phyloP scores from a whole-genome alignment of 202 grass and related monocot species.

The Panicum hallii region DNA sequence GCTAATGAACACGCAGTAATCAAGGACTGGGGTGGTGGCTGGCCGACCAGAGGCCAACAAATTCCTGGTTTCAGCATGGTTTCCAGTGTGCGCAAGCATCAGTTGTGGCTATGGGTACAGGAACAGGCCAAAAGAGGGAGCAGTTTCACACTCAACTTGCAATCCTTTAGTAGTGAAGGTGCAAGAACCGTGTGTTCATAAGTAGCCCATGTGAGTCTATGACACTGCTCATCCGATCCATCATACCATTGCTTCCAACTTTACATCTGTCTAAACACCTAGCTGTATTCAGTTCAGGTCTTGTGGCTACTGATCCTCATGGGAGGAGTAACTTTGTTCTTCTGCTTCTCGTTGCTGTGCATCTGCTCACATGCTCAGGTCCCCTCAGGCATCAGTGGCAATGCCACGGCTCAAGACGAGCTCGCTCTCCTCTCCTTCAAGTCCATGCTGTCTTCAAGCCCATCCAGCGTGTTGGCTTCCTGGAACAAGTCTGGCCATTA shows the following conservation, averaged over 20 bases:
- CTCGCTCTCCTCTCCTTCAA: constrained; percentile 30
- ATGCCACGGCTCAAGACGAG: neutral
- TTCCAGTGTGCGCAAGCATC: too few species aligned
- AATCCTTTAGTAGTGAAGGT: neutral
- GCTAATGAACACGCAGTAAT: neutral
- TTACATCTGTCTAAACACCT: neutral
- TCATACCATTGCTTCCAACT: neutral
- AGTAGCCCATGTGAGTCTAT: neutral
- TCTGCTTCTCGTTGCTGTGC: neutral
- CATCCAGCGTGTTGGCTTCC: neutral
- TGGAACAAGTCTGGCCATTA: constrained; percentile 44
- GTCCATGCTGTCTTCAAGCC: neutral
- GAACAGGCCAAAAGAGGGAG: neutral
- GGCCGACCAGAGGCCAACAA: too few species aligned
- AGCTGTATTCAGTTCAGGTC: neutral
- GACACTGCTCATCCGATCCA: neutral
- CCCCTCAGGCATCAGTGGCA: neutral
- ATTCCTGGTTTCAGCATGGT: neutral
- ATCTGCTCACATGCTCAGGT: neutral
- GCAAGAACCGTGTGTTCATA: neutral
- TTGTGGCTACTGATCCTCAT: neutral
- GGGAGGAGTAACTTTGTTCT: neutral
- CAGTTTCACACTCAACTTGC: neutral
- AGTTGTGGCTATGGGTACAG: too few species aligned
- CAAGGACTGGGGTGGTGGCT: too few species aligned